These are phyloP conservation scores for Xylariomycetidae sp. DNA, from an alignment of 2,329 filamentous ascomycete species.

Conservation along the genomic window DNA sequence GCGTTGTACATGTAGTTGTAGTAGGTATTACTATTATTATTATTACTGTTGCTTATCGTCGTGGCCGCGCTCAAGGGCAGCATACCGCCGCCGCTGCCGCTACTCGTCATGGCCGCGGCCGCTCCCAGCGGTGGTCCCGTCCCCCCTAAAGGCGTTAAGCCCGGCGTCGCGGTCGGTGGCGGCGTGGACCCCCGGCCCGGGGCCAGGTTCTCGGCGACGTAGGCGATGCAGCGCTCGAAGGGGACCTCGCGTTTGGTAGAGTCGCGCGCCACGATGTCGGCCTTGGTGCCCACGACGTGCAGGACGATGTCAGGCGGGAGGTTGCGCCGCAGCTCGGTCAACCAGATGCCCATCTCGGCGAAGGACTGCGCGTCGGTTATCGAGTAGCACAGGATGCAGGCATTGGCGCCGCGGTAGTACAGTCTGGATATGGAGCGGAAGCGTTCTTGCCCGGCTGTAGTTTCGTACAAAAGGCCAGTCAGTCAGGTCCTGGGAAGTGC, in stretches of 20 bases:
- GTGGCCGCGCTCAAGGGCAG: background rate
- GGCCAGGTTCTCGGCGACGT: constrained; percentile 86
- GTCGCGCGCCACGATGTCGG: constrained; percentile 83
- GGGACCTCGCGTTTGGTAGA: constrained; percentile 76
- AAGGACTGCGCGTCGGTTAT: constrained; percentile 85
- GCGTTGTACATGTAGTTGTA: background rate
- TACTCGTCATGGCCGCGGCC: constrained; percentile 7
- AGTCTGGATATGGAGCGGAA: constrained; percentile 92
- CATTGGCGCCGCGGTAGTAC: constrained; percentile 94
- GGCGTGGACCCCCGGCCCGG: constrained; percentile 65
- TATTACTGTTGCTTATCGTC: background rate
- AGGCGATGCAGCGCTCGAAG: constrained; percentile 93
- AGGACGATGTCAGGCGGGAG: constrained; percentile 74
- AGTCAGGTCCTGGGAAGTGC: too few species aligned
- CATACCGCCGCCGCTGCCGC: background rate
- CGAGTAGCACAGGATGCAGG: constrained; percentile 90
- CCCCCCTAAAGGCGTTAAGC: too few species aligned
- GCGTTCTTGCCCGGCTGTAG: constrained; percentile 79
- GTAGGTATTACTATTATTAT: background rate
- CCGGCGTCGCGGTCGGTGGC: constrained; percentile 58
- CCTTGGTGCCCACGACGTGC: constrained; percentile 93
- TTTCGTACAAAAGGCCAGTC: too few species aligned
- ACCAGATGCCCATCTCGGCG: constrained; percentile 87
- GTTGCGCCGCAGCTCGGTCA: constrained; percentile 77
- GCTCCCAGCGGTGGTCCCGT: too few species aligned